phyloP scores from a whole-genome alignment of 179 eudicot genomes.

The Nepenthes alata region DNA sequence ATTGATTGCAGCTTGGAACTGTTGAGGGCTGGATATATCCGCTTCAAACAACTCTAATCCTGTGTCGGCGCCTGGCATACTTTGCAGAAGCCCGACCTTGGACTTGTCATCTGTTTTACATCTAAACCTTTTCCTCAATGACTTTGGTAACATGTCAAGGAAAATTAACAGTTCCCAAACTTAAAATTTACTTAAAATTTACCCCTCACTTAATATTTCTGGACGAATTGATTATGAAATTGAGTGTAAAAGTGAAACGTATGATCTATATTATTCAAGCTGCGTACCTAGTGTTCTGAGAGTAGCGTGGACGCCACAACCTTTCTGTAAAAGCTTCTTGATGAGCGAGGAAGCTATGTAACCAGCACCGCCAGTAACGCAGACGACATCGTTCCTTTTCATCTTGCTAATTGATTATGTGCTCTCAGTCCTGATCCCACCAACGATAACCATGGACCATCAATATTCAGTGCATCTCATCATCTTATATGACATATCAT shows the following conservation, averaged over 20 bases:
- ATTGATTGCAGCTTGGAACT: constrained; percentile 33
- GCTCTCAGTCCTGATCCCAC: neutral
- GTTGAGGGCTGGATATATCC: constrained; percentile 29
- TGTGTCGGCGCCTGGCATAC: constrained; percentile 27
- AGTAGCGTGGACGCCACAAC: constrained; percentile 47
- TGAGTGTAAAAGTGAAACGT: too few species aligned
- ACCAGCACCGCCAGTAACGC: constrained; percentile 51
- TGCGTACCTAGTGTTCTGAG: constrained; percentile 26
- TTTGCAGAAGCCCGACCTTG: constrained; percentile 31
- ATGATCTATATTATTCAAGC: neutral
- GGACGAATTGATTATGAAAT: too few species aligned
- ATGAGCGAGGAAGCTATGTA: constrained; percentile 37
- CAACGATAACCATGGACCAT: too few species aligned
- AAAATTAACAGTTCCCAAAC: neutral
- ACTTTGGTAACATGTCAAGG: too few species aligned
- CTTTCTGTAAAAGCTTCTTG: constrained; percentile 28
- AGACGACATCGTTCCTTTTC: constrained; percentile 12
- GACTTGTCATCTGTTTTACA: constrained; percentile 21
- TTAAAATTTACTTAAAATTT: too few species aligned
- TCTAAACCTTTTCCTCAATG: neutral
- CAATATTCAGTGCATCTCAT: too few species aligned
- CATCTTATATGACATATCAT: too few species aligned
- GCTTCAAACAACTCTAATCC: constrained; percentile 44
- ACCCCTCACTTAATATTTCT: too few species aligned
- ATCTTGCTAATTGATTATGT: neutral